These are phyloP conservation scores for Scutellaria barbata DNA, from an alignment of 257 asterid species.

Conservation along the genomic window DNA sequence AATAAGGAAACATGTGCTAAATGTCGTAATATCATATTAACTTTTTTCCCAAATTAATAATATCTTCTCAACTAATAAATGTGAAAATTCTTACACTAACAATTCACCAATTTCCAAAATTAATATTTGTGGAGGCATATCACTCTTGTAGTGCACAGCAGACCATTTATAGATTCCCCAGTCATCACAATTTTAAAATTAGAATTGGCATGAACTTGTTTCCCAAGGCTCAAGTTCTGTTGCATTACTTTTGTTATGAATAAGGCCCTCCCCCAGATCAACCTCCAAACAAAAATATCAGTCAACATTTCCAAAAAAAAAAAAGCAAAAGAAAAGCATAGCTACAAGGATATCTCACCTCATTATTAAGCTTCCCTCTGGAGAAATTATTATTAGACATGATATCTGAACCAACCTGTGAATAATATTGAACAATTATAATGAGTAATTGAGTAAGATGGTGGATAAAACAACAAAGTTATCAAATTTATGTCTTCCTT, in stretches of 20 bases:
- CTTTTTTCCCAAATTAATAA: neutral
- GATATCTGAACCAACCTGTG: constrained; percentile 49
- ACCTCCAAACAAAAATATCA: neutral
- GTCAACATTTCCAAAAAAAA: neutral
- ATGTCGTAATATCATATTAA: neutral
- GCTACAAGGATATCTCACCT: constrained; percentile 44
- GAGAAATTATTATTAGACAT: constrained; percentile 32
- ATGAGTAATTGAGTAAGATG: neutral
- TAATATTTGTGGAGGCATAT: neutral
- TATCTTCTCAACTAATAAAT: neutral
- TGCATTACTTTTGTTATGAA: neutral
- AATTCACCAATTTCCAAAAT: neutral
- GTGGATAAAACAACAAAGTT: neutral
- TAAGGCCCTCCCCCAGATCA: neutral
- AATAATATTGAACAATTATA: constrained; percentile 9
- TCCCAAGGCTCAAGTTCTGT: neutral
- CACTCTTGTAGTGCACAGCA: neutral
- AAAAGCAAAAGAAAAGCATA: neutral
- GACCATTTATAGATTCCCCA: neutral
- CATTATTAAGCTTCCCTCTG: constrained; percentile 42
- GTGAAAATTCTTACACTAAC: neutral
- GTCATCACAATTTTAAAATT: neutral
- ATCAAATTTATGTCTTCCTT: neutral
- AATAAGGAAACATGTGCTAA: neutral
- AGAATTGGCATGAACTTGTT: neutral